Percentiles rank a stretch among this genome's conserved stretches.
Conservation (phyloP, 768 basidiomycete species). For the Nidularia pulvinata region DNA sequence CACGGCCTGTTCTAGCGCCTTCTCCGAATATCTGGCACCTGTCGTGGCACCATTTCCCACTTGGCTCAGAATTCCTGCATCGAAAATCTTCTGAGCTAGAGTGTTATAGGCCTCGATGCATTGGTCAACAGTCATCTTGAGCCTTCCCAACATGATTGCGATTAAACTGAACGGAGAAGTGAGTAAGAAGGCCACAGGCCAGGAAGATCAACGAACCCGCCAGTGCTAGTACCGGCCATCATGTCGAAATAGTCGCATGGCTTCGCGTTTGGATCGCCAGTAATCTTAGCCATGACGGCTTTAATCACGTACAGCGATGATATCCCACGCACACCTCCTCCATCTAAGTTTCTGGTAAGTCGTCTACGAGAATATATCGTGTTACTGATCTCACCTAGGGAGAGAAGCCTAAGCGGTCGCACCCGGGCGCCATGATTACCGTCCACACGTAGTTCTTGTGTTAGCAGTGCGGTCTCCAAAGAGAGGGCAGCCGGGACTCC, state of each 20-base stretch:
- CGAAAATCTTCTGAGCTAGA: slow-evolving; percentile 26
- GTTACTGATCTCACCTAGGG: slow-evolving; percentile 17
- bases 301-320: slow-evolving; percentile 25
- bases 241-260: slow-evolving; percentile 31
- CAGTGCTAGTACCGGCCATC: slow-evolving; percentile 31
- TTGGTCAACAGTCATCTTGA: slow-evolving; percentile 30
- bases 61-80: slow-evolving; percentile 7
- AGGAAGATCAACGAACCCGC: slow-evolving; percentile 17
- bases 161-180: slow-evolving; percentile 16
- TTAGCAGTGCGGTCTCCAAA: slow-evolving; percentile 18
- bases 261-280: slow-evolving; percentile 9
- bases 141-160: slow-evolving; percentile 33
- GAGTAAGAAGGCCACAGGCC: too few relatives aligned
- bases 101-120: slow-evolving; percentile 22
- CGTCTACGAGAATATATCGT: neutral
- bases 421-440: slow-evolving; percentile 5
- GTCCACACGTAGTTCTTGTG: slow-evolving; percentile 9
- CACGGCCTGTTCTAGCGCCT: slow-evolving; percentile 19
- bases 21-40: slow-evolving; percentile 18
- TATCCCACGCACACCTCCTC: slow-evolving; percentile 32
- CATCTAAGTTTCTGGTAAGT: slow-evolving; percentile 13
- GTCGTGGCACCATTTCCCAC: slow-evolving; percentile 9
- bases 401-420: slow-evolving; percentile 20
- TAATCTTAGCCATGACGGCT: slow-evolving; percentile 22
- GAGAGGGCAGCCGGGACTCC: slow-evolving; percentile 16